Percentiles rank a stretch among this genome's conserved stretches.
These are phyloP conservation scores for Purpureocillium takamizusanense DNA, from an alignment of 2,329 filamentous ascomycete genomes.

Conservation along the genomic window DNA sequence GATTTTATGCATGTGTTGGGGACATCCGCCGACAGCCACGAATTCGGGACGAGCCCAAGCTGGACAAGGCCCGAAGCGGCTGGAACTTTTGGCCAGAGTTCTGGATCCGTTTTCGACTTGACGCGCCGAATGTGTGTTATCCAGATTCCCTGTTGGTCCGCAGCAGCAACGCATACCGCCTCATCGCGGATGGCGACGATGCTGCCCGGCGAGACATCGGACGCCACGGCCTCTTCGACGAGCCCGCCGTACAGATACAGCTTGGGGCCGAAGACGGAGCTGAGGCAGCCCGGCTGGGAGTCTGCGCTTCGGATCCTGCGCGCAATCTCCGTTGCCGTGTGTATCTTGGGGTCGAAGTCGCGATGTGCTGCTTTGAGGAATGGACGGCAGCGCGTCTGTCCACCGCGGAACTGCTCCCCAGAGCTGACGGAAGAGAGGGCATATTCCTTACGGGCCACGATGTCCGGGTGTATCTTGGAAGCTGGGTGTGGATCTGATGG, in stretches of 20 bases:
- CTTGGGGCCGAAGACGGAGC: slow-evolving; percentile 22
- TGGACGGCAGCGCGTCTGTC: slow-evolving; percentile 23
- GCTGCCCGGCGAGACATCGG: slow-evolving; percentile 9
- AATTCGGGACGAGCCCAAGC: slow-evolving; percentile 18
- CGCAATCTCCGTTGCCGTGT: slow-evolving; percentile 27
- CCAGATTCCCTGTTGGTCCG: slow-evolving; percentile 30
- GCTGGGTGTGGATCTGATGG: not conserved
- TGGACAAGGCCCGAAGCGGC: slow-evolving; percentile 23
- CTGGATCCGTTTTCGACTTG: slow-evolving; percentile 25
- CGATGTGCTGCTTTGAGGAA: slow-evolving; percentile 28
- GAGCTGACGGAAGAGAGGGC: slow-evolving; percentile 19
- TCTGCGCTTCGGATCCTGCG: slow-evolving; percentile 30
- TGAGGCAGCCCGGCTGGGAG: slow-evolving; percentile 31
- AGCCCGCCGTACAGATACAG: slow-evolving; percentile 31
- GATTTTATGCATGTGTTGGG: slow-evolving; percentile 5
- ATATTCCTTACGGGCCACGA: slow-evolving; percentile 17
- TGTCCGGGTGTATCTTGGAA: slow-evolving; percentile 12
- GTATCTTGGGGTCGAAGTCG: slow-evolving; percentile 23
- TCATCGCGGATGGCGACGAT: slow-evolving; percentile 26
- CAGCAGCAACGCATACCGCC: slow-evolving; percentile 25
- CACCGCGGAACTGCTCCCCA: slow-evolving; percentile 27
- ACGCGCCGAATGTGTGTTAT: slow-evolving; percentile 28
- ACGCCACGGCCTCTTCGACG: slow-evolving; percentile 19
- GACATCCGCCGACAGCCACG: slow-evolving; percentile 8
- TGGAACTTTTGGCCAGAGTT: slow-evolving; percentile 31